Percentiles rank a stretch among this genome's conserved stretches.
These are phyloP conservation scores for Plantago coronopus DNA, from an alignment of 305 asterid species.

Conservation along the genomic window DNA sequence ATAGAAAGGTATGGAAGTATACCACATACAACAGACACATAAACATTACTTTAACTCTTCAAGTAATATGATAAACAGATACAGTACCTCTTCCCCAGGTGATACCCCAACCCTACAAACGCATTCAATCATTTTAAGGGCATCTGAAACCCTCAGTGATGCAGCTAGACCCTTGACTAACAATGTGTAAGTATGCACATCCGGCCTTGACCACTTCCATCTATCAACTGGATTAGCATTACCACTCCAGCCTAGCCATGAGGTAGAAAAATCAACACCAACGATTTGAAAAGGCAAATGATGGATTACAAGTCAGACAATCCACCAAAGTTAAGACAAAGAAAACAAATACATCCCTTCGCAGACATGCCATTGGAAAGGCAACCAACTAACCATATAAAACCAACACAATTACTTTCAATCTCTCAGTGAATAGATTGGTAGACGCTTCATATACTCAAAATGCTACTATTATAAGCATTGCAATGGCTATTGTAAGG, in stretches of 20 bases:
- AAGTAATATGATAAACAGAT: background rate
- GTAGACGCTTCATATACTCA: background rate
- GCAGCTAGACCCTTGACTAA: conserved; percentile 78
- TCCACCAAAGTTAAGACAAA: background rate
- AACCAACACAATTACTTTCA: conserved; percentile 4
- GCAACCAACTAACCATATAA: conserved; percentile 15
- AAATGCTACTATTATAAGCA: background rate
- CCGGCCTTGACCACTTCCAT: conserved; percentile 95
- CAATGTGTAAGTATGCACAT: conserved; percentile 53
- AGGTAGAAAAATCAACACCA: conserved; percentile 4
- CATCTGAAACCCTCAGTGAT: conserved; percentile 75
- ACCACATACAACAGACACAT: conserved; percentile 5
- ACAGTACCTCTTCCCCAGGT: conserved; percentile 81
- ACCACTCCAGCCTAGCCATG: conserved; percentile 42
- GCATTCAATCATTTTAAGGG: conserved; percentile 57
- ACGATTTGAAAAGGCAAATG: conserved; percentile 11
- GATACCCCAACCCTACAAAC: conserved; percentile 88
- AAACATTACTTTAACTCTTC: too few relatives aligned
- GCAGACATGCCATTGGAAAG: too few relatives aligned
- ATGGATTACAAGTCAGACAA: too few relatives aligned
- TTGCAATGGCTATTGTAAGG: background rate
- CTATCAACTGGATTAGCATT: conserved; percentile 41
- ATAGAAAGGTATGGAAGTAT: background rate
- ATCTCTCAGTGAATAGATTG: background rate
- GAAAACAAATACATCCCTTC: too few relatives aligned